Evolutionary conservation across 2,329 filamentous ascomycete species (phyloP).

Genomic region (Lasiodiplodia sp.): DNA sequence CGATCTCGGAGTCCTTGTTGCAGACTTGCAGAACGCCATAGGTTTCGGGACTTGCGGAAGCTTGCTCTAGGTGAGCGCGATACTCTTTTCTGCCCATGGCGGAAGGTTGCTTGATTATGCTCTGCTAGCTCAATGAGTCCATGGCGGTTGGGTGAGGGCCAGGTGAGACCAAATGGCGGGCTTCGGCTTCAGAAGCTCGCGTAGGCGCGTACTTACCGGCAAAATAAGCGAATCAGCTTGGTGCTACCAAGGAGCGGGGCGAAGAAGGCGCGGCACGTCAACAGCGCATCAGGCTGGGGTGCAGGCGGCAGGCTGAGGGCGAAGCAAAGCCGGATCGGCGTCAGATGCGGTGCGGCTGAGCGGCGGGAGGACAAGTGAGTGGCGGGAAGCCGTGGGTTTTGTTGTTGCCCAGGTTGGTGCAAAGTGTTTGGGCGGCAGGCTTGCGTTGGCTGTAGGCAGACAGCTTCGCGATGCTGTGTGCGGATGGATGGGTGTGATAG

Average conservation of each 20-base stretch:
- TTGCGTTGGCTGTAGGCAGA: not conserved
- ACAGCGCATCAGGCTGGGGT: constrained; percentile 7
- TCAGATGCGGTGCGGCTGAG: not conserved
- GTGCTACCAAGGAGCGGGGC: constrained; percentile 8
- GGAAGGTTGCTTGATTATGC: constrained; percentile 11
- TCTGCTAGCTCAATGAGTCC: constrained; percentile 26
- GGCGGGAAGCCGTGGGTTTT: not conserved
- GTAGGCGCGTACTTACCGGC: not conserved
- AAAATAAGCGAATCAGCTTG: no score
- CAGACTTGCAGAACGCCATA: constrained; percentile 62
- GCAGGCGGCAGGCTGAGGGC: not conserved
- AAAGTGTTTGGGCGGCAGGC: not conserved
- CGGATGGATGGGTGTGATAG: not conserved
- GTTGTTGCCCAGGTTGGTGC: not conserved
- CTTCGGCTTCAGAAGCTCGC: no score
- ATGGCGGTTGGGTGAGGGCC: not conserved
- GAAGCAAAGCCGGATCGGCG: not conserved
- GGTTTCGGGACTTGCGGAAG: constrained; percentile 47
- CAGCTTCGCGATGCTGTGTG: not conserved
- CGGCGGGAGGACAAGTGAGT: not conserved
- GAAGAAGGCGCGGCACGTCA: constrained; percentile 13
- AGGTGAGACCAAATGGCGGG: not conserved
- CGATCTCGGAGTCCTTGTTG: constrained; percentile 76
- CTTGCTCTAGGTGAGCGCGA: constrained; percentile 63
- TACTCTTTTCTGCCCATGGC: constrained; percentile 73